Evolutionary conservation across 305 asterid species (phyloP).

Genomic region (Andrographis paniculata): DNA sequence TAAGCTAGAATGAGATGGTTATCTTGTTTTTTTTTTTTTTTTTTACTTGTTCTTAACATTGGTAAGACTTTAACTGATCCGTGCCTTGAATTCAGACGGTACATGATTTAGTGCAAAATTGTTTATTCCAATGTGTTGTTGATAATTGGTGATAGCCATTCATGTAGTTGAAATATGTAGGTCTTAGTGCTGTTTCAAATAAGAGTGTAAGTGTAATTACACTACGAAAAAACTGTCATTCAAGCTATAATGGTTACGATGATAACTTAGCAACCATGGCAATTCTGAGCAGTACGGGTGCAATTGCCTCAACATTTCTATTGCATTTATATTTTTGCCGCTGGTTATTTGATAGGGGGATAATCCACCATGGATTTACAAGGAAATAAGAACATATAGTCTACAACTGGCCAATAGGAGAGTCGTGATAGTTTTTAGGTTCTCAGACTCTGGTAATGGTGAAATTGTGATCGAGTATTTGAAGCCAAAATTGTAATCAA

Average conservation of each 20-base stretch:
- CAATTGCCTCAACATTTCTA: neutral
- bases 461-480: constrained; percentile 3
- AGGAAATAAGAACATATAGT: neutral
- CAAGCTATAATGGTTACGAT: neutral
- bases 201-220: neutral
- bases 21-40: neutral
- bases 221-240: neutral
- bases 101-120: neutral
- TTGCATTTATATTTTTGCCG: neutral
- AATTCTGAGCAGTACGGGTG: neutral
- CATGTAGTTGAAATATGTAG: neutral
- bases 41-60: neutral
- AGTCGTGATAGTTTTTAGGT: neutral
- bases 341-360: neutral
- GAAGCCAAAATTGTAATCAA: neutral
- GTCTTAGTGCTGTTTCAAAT: neutral
- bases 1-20: neutral
- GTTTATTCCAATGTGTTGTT: neutral
- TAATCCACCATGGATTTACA: neutral
- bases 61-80: too few species aligned
- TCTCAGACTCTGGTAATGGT: constrained; percentile 3
- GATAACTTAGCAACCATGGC: too few species aligned
- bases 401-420: neutral
- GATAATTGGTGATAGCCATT: neutral
- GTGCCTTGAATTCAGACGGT: neutral